These are phyloP conservation scores for Colletotrichum chrysophilum DNA, from an alignment of 2,329 filamentous ascomycete species.

Conservation along the genomic window DNA sequence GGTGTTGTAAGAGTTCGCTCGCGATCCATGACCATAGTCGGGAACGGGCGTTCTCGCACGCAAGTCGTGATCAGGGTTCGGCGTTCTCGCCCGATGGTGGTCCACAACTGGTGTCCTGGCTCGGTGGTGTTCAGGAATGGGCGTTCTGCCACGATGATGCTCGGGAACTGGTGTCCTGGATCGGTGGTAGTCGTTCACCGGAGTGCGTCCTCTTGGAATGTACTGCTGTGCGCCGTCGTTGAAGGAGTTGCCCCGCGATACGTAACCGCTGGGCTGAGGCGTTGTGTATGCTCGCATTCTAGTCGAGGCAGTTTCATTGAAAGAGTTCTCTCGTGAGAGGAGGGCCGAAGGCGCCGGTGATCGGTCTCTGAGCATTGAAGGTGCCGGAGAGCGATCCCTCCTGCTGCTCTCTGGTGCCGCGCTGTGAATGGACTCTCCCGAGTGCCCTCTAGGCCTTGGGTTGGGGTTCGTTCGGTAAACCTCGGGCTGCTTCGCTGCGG, in stretches of 20 bases:
- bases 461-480: slow-evolving; percentile 53
- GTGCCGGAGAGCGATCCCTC: slow-evolving; percentile 22
- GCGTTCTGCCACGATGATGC: not conserved
- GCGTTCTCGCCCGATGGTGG: not conserved
- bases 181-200: not conserved
- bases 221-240: slow-evolving; percentile 20
- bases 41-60: not conserved
- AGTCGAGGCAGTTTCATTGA: slow-evolving; percentile 19
- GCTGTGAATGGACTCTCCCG: slow-evolving; percentile 39
- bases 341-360: slow-evolving; percentile 20
- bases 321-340: slow-evolving; percentile 24
- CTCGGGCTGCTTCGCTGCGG: slow-evolving; percentile 65
- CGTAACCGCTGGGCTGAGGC: slow-evolving; percentile 13
- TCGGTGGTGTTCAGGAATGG: not conserved
- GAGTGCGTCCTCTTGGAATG: slow-evolving; percentile 14
- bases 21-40: slow-evolving; percentile 6
- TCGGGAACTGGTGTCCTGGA: not conserved
- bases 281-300: slow-evolving; percentile 21
- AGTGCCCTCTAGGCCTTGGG: slow-evolving; percentile 44
- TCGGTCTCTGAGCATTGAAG: not conserved
- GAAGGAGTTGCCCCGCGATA: slow-evolving; percentile 20
- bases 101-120: slow-evolving; percentile 3
- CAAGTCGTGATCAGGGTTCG: slow-evolving; percentile 16
- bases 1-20: slow-evolving; percentile 36
- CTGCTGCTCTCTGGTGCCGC: not conserved